Base-by-base conservation (phyloP, 208 protist species). In the Lotmaria passim region DNA sequence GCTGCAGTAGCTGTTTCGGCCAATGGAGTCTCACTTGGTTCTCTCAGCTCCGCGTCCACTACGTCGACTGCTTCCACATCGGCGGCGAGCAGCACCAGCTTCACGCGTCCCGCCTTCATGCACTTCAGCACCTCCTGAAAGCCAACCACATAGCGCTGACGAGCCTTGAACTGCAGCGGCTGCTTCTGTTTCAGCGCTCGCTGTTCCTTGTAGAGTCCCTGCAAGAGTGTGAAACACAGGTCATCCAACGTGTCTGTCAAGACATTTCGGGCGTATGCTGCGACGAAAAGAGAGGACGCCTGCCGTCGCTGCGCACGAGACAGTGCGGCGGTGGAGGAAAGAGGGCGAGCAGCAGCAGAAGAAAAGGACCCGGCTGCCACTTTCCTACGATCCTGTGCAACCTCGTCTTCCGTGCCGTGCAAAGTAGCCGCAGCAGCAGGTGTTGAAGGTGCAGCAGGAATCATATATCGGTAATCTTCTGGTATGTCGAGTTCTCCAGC, bases 221-320 rank as follows among this genome's bases (percentile, higher is more conserved):
- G 84, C 15, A 93, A 67, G 7, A 84, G 75, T 8, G 87, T 87
- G 71, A 89, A 93, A 60, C 73, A 64, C 41, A 90, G 57, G 59
- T 90, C 87, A 43, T 93, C 87, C 21, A 93, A 69, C 1, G 36
- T 50, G 68, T 90, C 83, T 0, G 82, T 88, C 26, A 93, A 26
- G 6, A 87, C 39, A 46, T 93, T 93, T 0, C 46, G 41, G 39
- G 75, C 82, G 69, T 87, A 83, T 4, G 57, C 12, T 0, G 46
- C 83, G 15, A 84, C 75, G 33, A 75, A 78, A 12, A 85, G 71
- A 5, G 50, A 43, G 5, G 50, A n/a, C 21, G 43, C 67, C 50
- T 59, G 61, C 7, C 51, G 57, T 41, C 68, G 57, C 38, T 66
- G 68, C 31, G 59, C 26, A 39, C 68, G 48, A 44, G 68, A 51